A percentile compares a stretch with the other conserved stretches of the same genome.
phyloP scores from a whole-genome alignment of 495 filamentous ascomycete genomes.

The Paragyromitra xinjiangensis region DNA sequence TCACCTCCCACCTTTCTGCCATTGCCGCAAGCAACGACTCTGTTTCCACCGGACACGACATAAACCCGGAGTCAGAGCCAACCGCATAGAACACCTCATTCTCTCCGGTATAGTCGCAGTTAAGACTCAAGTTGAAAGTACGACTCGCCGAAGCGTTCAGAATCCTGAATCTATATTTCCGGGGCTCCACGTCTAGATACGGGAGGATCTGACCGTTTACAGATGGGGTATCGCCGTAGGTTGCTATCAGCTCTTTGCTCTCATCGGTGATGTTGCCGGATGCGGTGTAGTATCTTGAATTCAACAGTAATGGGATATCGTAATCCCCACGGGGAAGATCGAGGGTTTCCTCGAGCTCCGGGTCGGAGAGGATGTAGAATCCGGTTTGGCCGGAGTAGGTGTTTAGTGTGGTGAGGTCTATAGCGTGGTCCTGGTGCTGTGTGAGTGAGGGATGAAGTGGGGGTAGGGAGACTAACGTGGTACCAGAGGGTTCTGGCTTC shows the following conservation, averaged over 20 bases:
- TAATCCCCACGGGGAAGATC: constrained; percentile 64
- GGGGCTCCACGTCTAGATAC: constrained; percentile 64
- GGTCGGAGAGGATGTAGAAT: constrained; percentile 61
- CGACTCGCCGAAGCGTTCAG: constrained; percentile 65
- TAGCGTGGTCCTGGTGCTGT: constrained; percentile 61
- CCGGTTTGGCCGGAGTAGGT: constrained; percentile 67
- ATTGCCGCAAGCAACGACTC: constrained; percentile 62
- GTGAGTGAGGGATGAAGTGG: neutral
- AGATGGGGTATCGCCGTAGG: constrained; percentile 66
- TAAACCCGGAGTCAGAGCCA: constrained; percentile 65
- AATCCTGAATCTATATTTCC: constrained; percentile 69
- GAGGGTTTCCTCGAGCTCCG: constrained; percentile 61
- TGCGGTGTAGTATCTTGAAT: constrained; percentile 63
- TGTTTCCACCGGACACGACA: constrained; percentile 59
- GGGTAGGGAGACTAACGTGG: constrained; percentile 56
- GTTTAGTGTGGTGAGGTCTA: constrained; percentile 63
- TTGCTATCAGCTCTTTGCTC: constrained; percentile 58
- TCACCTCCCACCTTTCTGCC: constrained; percentile 68
- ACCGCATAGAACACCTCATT: constrained; percentile 63
- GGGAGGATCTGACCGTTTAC: constrained; percentile 70
- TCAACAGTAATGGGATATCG: constrained; percentile 66
- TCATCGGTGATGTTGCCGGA: constrained; percentile 46
- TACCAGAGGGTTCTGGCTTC: constrained; percentile 67
- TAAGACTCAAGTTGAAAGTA: constrained; percentile 64
- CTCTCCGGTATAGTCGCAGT: constrained; percentile 46